Base-by-base conservation (phyloP, 1,139 yeast species). In the Hanseniaspora sp. region DNA sequence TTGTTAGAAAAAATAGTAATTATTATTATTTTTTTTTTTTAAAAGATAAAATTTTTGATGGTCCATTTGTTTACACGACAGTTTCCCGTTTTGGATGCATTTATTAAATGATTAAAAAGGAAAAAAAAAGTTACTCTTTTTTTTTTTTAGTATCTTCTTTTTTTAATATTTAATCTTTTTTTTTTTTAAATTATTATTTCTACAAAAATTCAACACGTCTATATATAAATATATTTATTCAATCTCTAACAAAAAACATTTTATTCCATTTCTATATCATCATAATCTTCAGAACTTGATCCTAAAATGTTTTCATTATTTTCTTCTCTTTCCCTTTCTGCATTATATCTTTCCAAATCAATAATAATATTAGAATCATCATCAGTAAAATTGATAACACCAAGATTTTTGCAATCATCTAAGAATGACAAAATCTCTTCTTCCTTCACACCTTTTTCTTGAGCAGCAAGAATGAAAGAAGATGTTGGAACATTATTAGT, bases 361-460 rank as follows among this genome's bases (percentile, higher is more conserved):
- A 51, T 7, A 2, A 51, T 30, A 13, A 51, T 51, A 30, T 35
- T 44, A 2, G 54, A 44, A 28, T 51, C 54, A n/a, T 42, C 37
- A 7, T 51, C 48, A 31, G 45, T 35, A 33, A 51, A 51, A 23
- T 43, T 23, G n/a, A 45, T 12, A 9, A 51, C 54, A 23, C 48
- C 54, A 7, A 51, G n/a, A n/a, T 37, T 35, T 15, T 51, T 51
- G 3, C 46, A 47, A 39, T 44, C 41, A 3, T 44, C 35, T 11
- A 51, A 33, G 41, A 44, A 51, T 72, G 74, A 60, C 70, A 75
- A 55, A 77, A 75, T 63, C 68, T 73, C 38, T 78, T 34, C 28
- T 30, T 51, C 44, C 7, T 31, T 87, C 68, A 78, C 90, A 3
- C 96, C 96, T 67, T 85, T 83, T 30, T 86, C 85, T 54, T 86